Evolutionary conservation across 495 filamentous ascomycete genomes (phyloP).

Genomic region (Xylaria nigripes): DNA sequence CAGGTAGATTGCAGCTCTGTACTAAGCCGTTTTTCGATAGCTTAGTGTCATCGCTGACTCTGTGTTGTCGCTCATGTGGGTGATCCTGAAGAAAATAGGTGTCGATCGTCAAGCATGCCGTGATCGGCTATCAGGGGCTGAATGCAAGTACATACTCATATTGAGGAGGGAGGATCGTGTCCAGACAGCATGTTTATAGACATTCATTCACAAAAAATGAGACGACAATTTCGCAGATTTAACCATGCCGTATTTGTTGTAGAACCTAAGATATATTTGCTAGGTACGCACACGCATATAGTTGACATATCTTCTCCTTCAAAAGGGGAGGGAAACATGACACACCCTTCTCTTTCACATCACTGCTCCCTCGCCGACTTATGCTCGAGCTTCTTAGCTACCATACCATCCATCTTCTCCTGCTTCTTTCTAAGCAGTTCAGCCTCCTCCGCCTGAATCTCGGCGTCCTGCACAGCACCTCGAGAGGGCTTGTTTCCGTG

Average conservation of each 20-base stretch:
- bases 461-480: slow-evolving; percentile 63
- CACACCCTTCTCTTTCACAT: neutral
- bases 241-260: too few species aligned
- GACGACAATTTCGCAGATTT: neutral
- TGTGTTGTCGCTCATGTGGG: too few species aligned
- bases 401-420: slow-evolving; percentile 27
- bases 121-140: too few species aligned
- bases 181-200: neutral
- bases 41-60: too few species aligned
- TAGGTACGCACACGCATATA: too few species aligned
- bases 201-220: neutral
- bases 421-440: slow-evolving; percentile 54
- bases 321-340: neutral
- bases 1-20: too few species aligned
- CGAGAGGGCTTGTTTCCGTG: slow-evolving; percentile 65
- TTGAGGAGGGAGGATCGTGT: too few species aligned
- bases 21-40: too few species aligned
- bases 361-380: slow-evolving; percentile 1
- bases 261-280: too few species aligned
- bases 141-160: too few species aligned
- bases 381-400: slow-evolving; percentile 15
- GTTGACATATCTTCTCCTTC: neutral
- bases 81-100: too few species aligned
- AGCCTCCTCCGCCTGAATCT: slow-evolving; percentile 63
- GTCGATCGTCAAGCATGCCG: too few species aligned